Evolutionary conservation across 192 early-diverging fungal genomes (phyloP).

Genomic region (Lunasporangiospora selenospora): DNA sequence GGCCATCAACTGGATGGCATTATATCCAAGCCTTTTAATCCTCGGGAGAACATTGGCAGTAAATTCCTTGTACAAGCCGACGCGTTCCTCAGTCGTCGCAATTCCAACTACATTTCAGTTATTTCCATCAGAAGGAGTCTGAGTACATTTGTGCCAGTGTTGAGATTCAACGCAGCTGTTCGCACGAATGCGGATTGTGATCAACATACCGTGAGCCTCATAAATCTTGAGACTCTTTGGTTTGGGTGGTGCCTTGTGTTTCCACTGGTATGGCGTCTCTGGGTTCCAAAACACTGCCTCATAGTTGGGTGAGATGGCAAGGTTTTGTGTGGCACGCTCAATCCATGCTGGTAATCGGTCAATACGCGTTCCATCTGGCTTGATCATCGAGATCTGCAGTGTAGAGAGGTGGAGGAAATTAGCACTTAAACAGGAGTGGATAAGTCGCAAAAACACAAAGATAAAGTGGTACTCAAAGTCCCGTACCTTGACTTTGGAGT

Average conservation of each 20-base stretch:
- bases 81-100: conserved; percentile 78
- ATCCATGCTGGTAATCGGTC: conserved; percentile 94
- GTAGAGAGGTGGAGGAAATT: not conserved
- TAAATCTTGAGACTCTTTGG: conserved; percentile 80
- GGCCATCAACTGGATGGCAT: conserved; percentile 86
- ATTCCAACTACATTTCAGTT: conserved; percentile 77
- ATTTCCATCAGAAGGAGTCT: too few species aligned
- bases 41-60: conserved; percentile 81
- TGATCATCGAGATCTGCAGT: conserved; percentile 75
- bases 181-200: too few species aligned
- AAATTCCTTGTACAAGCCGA: conserved; percentile 89
- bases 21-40: conserved; percentile 82
- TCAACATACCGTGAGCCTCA: conserved; percentile 91
- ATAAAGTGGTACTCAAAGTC: not conserved
- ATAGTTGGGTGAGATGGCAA: conserved; percentile 81
- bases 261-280: conserved; percentile 74
- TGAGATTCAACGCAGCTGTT: too few species aligned
- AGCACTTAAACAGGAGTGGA: conserved; percentile 4
- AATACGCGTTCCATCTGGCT: conserved; percentile 75
- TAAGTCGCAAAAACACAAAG: not conserved
- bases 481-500: conserved; percentile 83
- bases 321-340: conserved; percentile 84
- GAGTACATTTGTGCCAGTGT: too few species aligned
- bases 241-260: conserved; percentile 74
- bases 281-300: conserved; percentile 97